Base-by-base conservation (phyloP, 2,329 filamentous ascomycete genomes). In the Pezicula carpinea region DNA sequence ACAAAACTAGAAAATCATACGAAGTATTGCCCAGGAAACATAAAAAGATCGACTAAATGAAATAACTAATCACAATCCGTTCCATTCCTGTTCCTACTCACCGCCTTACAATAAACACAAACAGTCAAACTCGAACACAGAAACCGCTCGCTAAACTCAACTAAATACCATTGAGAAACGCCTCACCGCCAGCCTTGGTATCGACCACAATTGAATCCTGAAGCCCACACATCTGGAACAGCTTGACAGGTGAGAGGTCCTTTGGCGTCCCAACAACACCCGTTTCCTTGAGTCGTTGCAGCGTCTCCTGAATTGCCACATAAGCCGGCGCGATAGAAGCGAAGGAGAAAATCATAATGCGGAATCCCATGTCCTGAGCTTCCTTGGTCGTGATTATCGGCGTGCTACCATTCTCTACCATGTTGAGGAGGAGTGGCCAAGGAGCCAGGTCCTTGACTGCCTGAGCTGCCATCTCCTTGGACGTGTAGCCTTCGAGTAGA, bases 401-500 rank as follows among this genome's bases (percentile, higher is more conserved):
- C 22, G 74, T 76, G 26, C 72, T 69, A 2, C 77, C 78, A 18
- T 73, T 72, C 49, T 75, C 71, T 0, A 82, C 79, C 51, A 74
- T 75, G 57, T 82, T 82, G 43, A 79, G 68, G 32, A 81, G 61
- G 31, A 79, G 68, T 55, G 66, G 75, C 68, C 54, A 71, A 0
- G 72, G 71, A 2, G 68, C 68, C 2, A 80, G 62, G 7, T 72
- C 69, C 15, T 64, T 55, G 18, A 73, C 72, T 1, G 70, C 67
- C 39, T 65, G 61, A 15, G 64, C 60, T 2, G 71, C 75, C 55
- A 81, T 67, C 38, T 76, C 76, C 14, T 68, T 68, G 1, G 66
- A 69, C 3, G 66, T 68, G 47, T 83, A 69, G 8, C 77, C 80
- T 54, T 84, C 80, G 4, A 82, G 69, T 50, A 83, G 76, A 0